phyloP scores from a whole-genome alignment of 2,329 filamentous ascomycete genomes.

The Pestalotiopsis sp. region DNA sequence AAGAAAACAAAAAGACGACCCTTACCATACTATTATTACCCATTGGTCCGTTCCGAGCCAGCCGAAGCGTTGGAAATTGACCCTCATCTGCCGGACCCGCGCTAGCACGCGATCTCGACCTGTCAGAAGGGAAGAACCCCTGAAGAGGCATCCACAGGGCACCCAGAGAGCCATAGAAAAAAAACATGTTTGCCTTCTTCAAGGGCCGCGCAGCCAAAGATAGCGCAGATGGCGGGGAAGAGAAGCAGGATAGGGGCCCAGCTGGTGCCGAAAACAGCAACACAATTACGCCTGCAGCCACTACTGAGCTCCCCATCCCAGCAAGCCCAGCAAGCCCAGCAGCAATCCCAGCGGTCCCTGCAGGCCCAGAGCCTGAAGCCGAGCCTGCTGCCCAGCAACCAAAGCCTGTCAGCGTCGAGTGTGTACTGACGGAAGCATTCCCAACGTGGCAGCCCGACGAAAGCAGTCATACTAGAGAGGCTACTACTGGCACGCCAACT shows the following conservation, averaged over 20 bases:
- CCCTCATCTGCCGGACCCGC: constrained; percentile 8
- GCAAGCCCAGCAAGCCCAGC: neutral
- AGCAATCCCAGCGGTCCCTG: neutral
- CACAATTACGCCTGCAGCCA: neutral
- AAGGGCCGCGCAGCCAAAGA: constrained; percentile 7
- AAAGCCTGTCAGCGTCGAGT: constrained; percentile 18
- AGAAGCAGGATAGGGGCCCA: constrained; percentile 4
- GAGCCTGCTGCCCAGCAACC: constrained; percentile 9
- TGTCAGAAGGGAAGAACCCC: constrained; percentile 1
- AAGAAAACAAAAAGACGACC: neutral
- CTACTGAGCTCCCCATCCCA: neutral
- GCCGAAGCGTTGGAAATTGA: neutral
- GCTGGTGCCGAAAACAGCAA: neutral
- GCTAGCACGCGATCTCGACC: constrained; percentile 7
- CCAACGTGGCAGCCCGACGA: constrained; percentile 16
- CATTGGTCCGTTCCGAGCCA: neutral
- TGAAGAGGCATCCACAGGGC: neutral
- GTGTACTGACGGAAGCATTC: constrained; percentile 27
- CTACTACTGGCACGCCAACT: neutral
- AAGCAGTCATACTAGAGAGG: neutral
- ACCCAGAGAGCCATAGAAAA: neutral
- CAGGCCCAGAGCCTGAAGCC: neutral
- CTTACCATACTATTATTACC: constrained; percentile 1
- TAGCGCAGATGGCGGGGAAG: constrained; percentile 11
- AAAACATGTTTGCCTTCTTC: constrained; percentile 11